A percentile compares a stretch with the other conserved stretches of the same genome.
Conservation (phyloP, 176 grass and related monocot genomes). For the Tuctoria greenei region DNA sequence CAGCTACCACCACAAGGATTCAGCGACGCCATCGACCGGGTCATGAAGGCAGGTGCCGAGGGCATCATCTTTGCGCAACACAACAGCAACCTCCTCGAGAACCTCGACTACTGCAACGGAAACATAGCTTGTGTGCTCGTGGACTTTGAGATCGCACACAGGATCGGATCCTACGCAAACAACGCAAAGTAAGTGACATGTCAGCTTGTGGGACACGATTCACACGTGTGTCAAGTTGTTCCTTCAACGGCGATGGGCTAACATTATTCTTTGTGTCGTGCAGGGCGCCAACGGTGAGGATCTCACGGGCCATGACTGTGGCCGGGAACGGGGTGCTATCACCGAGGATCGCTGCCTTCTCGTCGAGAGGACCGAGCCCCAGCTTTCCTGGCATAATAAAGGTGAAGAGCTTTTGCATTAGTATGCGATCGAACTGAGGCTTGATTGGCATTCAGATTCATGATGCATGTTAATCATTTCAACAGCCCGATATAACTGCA, state of each 20-base stretch:
- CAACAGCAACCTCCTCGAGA: too few species aligned
- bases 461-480: too few species aligned
- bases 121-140: too few species aligned
- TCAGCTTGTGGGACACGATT: too few species aligned
- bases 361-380: conserved; percentile 11
- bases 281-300: background rate
- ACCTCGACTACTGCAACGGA: too few species aligned
- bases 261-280: too few species aligned
- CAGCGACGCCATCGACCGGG: fast-evolving
- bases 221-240: too few species aligned
- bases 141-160: too few species aligned
- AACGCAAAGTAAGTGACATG: background rate
- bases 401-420: background rate
- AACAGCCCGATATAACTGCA: conserved; percentile 49
- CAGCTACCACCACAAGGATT: background rate
- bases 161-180: background rate
- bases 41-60: background rate
- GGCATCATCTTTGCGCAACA: conserved; percentile 30
- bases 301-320: background rate
- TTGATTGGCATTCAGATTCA: too few species aligned
- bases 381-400: background rate
- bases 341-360: background rate
- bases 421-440: too few species aligned
- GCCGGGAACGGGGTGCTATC: background rate
- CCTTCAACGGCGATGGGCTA: too few species aligned